Evolutionary conservation across 352 stramenopile species (phyloP), one percentile per base, ranked within the genome.

Genomic region (Phytophthora niederhauseri): DNA sequence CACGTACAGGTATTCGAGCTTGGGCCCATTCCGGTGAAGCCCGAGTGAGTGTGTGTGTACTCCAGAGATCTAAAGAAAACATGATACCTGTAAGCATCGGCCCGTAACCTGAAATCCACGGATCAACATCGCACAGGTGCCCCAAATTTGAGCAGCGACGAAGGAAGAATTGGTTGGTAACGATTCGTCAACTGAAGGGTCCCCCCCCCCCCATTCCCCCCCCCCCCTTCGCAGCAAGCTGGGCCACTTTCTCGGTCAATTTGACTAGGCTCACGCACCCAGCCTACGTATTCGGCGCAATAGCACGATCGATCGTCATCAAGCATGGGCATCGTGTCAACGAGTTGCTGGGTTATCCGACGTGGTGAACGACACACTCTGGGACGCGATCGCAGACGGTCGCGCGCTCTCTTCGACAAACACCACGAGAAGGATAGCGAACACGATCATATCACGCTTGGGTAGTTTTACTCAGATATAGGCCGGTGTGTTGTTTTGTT

Each of bases 311-410:
- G 41, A 82, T 78, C 48, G 75, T 59, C 4, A 74, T 61, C 15
- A 86, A 53, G 26, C 78, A 86, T 19, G 73, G 76, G 20, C 76
- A 86, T 5, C 78, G 56, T 5, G 43, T 57, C 41, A 68, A 24
- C 2, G 38, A 66, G 14, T 50, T 24, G 11, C 64, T 0, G 57
- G 34, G 14, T 78, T 26, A 26, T 26, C 22, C 22, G 22, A 3
- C 22, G 52, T 0, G n/a, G 12, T 26, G 22, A 26, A 26, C 22
- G 22, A 26, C 22, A 26, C 22, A 26, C 22, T 26, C 0, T 22
- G 8, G 19, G 69, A 82, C 0, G 51, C 61, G 0, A 41, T 0
- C 0, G 14, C 7, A 0, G 74, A 82, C 3, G 48, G 57, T 4
- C 49, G 9, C 7, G 78, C 36, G 8, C 61, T 73, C 19, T 57